Conservation (phyloP, 129 eudicot species). For the Pittosporum tobira region DNA sequence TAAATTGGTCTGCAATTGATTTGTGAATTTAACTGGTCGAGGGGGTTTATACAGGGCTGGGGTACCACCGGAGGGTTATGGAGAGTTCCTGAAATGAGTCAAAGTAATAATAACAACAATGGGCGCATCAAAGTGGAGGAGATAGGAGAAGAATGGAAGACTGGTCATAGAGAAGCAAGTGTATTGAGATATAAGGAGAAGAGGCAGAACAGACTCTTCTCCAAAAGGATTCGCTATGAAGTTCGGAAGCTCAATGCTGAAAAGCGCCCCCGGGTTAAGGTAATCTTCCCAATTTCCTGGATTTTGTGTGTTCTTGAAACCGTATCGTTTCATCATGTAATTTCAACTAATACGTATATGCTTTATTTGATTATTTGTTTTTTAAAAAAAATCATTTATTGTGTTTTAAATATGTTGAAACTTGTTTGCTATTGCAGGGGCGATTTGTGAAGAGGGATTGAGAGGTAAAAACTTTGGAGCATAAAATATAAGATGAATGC, state of each 20-base stretch:
- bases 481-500: too few relatives aligned
- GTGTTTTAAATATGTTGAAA: not conserved
- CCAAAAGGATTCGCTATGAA: conserved; percentile 69
- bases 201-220: conserved; percentile 69
- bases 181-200: conserved; percentile 81
- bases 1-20: not conserved
- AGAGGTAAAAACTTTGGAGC: not conserved
- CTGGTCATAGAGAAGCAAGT: conserved; percentile 66
- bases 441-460: conserved; percentile 63
- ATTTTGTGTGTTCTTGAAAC: too few relatives aligned
- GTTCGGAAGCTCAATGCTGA: conserved; percentile 86
- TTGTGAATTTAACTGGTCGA: not conserved
- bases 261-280: conserved; percentile 90
- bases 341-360: too few relatives aligned
- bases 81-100: conserved; percentile 58
- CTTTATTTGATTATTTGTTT: not conserved
- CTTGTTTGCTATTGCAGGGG: conserved; percentile 31
- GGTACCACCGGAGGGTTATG: conserved; percentile 31
- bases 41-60: not conserved
- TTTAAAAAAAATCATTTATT: too few relatives aligned
- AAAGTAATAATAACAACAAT: conserved; percentile 4
- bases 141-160: conserved; percentile 17
- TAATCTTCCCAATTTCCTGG: not conserved
- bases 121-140: conserved; percentile 13
- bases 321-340: too few relatives aligned